phyloP scores from a whole-genome alignment of 108 stramenopile genomes.

The Fragilaria radians region DNA sequence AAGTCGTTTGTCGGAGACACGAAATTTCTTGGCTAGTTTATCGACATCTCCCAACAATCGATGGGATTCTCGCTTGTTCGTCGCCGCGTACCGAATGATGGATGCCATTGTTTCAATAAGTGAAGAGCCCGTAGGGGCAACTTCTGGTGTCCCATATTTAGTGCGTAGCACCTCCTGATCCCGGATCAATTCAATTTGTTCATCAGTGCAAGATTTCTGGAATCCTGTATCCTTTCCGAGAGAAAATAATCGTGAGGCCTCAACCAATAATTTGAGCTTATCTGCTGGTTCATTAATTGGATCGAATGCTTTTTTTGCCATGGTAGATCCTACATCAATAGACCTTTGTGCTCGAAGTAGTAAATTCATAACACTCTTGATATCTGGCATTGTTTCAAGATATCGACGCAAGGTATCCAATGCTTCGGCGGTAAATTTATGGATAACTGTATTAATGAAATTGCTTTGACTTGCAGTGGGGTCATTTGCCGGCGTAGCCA shows the following conservation, averaged over 20 bases:
- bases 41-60: conserved; percentile 65
- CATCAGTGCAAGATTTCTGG: conserved; percentile 72
- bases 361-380: conserved; percentile 48
- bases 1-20: conserved; percentile 75
- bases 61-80: conserved; percentile 57
- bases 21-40: conserved; percentile 79
- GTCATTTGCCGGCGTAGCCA: conserved; percentile 5
- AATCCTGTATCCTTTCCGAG: conserved; percentile 71
- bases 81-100: conserved; percentile 52
- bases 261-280: conserved; percentile 10
- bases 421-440: conserved; percentile 69
- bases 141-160: conserved; percentile 48
- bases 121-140: conserved; percentile 61
- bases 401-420: conserved; percentile 58
- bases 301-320: conserved; percentile 50
- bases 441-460: conserved; percentile 48
- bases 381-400: conserved; percentile 32
- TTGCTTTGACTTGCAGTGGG: background rate
- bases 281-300: conserved; percentile 17
- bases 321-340: conserved; percentile 42
- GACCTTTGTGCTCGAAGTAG: conserved; percentile 48
- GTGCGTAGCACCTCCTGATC: conserved; percentile 69
- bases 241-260: conserved; percentile 64
- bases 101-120: conserved; percentile 61
- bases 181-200: conserved; percentile 57